Base-by-base conservation (phyloP, 2,329 filamentous ascomycete species). In the Talaromyces funiculosus region DNA sequence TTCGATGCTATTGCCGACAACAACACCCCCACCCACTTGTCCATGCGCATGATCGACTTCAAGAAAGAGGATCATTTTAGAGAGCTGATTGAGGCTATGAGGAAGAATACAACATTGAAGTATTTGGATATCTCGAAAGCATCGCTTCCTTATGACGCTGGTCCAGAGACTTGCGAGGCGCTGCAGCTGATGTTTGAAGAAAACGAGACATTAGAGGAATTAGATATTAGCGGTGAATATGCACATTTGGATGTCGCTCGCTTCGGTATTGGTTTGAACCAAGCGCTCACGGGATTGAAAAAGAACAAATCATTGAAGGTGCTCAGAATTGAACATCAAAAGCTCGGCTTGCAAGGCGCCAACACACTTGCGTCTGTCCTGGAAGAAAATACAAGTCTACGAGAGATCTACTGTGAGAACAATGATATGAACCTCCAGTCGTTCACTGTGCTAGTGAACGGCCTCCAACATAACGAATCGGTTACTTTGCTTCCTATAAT, bases 371-470 rank as follows among this genome's bases (percentile, higher is more conserved):
- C 87, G 1, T 86, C 87, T 18, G 86, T 90, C 16, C 75, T 90
- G 37, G 84, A 87, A 67, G 80, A 80, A 63, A 90, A 90, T 67
- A 78, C 73, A 2, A 83, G 82, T 1, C 74, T 90, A 4, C 79
- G 81, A 26, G 84, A 90, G 68, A 78, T 90, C 5, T 81, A 89
- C 66, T 90, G 87, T 71, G 86, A 88, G 63, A 85, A 88, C 70
- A 90, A 90, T 67, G 84, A 86, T 59, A 88, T 89, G 59, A 86
- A 86, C 49, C 77, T 89, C n/a, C 84, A 87, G 64, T 86, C 85
- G 1, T 86, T 89, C 64, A 89, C 86, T 0, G 85, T 86, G 56
- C 75, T 89, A 6, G 84, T 90, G 54, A 87, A 90, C 67, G 82
- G 86, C 18, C 73, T 90, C n/a, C 81, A 86, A 62, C 82, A 81